These are phyloP conservation scores for Colletotrichum tamarilloi DNA, from an alignment of 2,329 filamentous ascomycete genomes.

Conservation along the genomic window DNA sequence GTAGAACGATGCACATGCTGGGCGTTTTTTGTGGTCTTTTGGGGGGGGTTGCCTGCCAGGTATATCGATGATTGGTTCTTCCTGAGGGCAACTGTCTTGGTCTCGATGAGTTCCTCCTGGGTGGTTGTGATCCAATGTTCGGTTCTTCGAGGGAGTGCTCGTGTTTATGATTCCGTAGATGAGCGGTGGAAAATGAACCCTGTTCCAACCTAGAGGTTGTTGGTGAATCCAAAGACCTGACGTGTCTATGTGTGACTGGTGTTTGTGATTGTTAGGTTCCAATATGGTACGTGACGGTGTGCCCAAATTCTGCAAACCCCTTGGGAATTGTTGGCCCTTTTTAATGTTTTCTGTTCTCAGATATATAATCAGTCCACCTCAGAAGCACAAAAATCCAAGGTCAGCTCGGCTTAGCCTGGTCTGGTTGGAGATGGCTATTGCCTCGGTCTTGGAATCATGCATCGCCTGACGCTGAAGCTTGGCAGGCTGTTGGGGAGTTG, in stretches of 20 bases:
- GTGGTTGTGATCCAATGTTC: neutral
- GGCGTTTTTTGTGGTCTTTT: neutral
- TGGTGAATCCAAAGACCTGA: slow-evolving; percentile 7
- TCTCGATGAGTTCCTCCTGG: neutral
- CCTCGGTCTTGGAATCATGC: slow-evolving; percentile 12
- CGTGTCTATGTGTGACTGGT: slow-evolving; percentile 16
- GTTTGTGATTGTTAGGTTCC: neutral
- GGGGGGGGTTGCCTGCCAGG: neutral
- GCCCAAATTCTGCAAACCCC: neutral
- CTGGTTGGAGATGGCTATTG: slow-evolving; percentile 1
- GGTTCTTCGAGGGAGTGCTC: neutral
- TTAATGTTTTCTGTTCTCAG: neutral
- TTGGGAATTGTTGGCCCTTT: neutral
- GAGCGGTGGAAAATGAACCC: neutral
- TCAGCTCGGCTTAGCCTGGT: slow-evolving; percentile 7
- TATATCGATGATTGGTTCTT: neutral
- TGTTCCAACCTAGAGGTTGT: slow-evolving; percentile 3
- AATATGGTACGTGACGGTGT: neutral
- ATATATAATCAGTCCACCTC: slow-evolving; percentile 27
- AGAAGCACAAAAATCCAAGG: neutral
- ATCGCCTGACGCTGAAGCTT: slow-evolving; percentile 31
- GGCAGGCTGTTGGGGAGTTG: slow-evolving; percentile 4
- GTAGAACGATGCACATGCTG: slow-evolving; percentile 81
- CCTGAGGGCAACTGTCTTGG: neutral
- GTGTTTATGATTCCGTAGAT: neutral